These are phyloP conservation scores for Candida hungchunana DNA, from an alignment of 805 yeast genomes.

Conservation along the genomic window DNA sequence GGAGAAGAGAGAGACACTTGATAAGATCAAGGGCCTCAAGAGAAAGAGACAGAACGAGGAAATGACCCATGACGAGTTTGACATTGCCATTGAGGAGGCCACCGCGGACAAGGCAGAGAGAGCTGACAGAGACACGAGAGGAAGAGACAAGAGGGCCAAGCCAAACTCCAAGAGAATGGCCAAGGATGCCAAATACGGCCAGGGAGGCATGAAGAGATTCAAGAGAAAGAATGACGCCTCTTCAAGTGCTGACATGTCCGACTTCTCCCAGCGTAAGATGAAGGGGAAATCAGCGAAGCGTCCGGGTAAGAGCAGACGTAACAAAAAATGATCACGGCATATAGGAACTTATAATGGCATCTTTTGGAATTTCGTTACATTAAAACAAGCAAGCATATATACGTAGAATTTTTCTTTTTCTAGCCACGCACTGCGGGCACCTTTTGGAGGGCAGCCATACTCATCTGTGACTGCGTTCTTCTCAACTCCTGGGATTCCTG, in stretches of 20 bases:
- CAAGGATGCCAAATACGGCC: constrained; percentile 70
- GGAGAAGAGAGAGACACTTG: constrained; percentile 2
- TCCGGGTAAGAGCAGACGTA: constrained; percentile 63
- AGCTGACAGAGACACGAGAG: constrained; percentile 27
- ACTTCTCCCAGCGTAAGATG: constrained; percentile 52
- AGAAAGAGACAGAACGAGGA: constrained; percentile 80
- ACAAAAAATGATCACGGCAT: constrained; percentile 87
- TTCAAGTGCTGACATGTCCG: constrained; percentile 63
- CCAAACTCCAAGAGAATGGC: constrained; percentile 65
- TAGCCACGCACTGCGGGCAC: background rate
- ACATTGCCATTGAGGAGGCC: constrained; percentile 87
- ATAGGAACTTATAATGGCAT: too few relatives aligned
- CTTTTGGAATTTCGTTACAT: too few relatives aligned
- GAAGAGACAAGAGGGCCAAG: constrained; percentile 42
- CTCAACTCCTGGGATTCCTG: constrained; percentile 32
- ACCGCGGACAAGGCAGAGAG: constrained; percentile 40
- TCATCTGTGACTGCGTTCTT: constrained; percentile 28
- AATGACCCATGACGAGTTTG: constrained; percentile 70
- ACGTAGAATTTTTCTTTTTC: too few relatives aligned
- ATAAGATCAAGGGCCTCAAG: constrained; percentile 73
- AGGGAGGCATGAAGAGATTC: constrained; percentile 75
- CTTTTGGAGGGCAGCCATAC: constrained; percentile 11
- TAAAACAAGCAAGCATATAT: too few relatives aligned
- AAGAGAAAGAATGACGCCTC: constrained; percentile 68
- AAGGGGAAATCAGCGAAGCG: constrained; percentile 41